Conservation (phyloP, 2,329 filamentous ascomycete genomes). For the Calonectria multiphialidica region DNA sequence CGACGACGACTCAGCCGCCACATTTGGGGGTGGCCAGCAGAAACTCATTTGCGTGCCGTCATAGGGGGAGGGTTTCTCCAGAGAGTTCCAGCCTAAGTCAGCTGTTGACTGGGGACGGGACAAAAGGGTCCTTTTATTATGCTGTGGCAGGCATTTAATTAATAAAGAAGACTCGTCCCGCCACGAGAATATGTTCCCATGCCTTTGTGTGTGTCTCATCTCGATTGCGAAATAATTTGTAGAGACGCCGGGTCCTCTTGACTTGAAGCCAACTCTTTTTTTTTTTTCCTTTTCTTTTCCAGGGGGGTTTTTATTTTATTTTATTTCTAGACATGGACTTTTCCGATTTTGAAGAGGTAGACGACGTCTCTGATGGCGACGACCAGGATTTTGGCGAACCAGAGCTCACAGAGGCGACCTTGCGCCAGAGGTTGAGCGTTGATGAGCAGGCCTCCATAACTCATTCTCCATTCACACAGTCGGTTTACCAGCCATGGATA, state of each 20-base stretch:
- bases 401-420: conserved; percentile 10
- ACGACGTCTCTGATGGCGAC: conserved; percentile 37
- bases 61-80: background rate
- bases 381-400: conserved; percentile 27
- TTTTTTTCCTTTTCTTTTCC: background rate
- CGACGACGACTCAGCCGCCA: conserved; percentile 1
- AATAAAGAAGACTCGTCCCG: background rate
- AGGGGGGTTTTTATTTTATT: too few relatives aligned
- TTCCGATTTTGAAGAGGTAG: conserved; percentile 42
- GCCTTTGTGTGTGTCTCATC: background rate
- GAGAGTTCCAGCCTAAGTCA: conserved; percentile 3
- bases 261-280: background rate
- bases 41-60: conserved; percentile 2
- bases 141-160: background rate
- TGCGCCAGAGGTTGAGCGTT: conserved; percentile 3
- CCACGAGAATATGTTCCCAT: background rate
- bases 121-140: background rate
- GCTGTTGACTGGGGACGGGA: conserved; percentile 4
- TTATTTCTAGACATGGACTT: conserved; percentile 32
- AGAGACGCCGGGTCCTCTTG: background rate
- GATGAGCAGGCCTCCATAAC: background rate
- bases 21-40: background rate
- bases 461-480: conserved; percentile 9
- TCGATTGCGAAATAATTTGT: background rate
- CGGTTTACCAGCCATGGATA: conserved; percentile 41